Percentiles rank a stretch among this genome's conserved stretches.
Evolutionary conservation across 2,329 filamentous ascomycete species (phyloP).

Genomic region (Septoria linicola): DNA sequence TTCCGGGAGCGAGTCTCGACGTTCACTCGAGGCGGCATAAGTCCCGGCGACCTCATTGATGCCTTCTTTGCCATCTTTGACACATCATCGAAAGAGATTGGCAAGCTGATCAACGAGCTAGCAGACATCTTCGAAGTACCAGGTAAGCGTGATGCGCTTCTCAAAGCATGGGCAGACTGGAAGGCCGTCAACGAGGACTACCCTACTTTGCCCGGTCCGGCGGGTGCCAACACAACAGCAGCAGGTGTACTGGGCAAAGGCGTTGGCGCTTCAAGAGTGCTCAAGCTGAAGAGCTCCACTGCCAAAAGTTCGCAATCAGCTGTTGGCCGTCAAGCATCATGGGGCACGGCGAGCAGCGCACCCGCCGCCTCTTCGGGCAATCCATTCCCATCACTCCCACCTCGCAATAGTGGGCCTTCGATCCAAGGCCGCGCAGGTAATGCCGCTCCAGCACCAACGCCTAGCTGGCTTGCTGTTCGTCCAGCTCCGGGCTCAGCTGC

Average conservation of each 20-base stretch:
- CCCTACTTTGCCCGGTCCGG: constrained; percentile 75
- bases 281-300: constrained; percentile 69
- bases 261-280: constrained; percentile 59
- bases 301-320: constrained; percentile 64
- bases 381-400: constrained; percentile 34
- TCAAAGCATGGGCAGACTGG: constrained; percentile 92
- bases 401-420: constrained; percentile 23
- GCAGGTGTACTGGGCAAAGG: constrained; percentile 51
- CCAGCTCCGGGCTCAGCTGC: constrained; percentile 32
- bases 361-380: constrained; percentile 21
- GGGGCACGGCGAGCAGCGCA: constrained; percentile 46
- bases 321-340: constrained; percentile 57
- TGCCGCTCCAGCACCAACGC: constrained; percentile 24
- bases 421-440: constrained; percentile 15
- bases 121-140: constrained; percentile 89
- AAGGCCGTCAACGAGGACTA: constrained; percentile 95
- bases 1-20: constrained; percentile 80
- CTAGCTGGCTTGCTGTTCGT: constrained; percentile 35
- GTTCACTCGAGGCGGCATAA: constrained; percentile 68
- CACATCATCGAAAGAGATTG: constrained; percentile 74
- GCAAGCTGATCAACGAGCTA: constrained; percentile 85
- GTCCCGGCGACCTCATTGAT: constrained; percentile 76
- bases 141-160: constrained; percentile 67
- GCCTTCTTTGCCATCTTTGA: constrained; percentile 84
- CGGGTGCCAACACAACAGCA: constrained; percentile 59